These are phyloP conservation scores for Basipetospora sp. DNA, from an alignment of 2,329 filamentous ascomycete species.

Conservation along the genomic window DNA sequence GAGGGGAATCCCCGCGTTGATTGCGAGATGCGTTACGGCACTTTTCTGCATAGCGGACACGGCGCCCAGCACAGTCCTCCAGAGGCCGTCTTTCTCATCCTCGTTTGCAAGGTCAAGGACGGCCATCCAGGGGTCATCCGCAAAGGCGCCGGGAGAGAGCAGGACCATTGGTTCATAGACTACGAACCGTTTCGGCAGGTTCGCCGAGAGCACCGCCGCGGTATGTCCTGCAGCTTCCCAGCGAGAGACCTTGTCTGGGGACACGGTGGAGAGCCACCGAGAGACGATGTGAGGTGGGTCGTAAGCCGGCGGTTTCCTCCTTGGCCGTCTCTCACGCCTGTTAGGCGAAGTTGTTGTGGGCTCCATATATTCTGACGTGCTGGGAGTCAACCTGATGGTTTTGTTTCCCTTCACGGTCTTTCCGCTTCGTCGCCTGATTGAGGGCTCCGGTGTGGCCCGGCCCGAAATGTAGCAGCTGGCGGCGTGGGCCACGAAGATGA, in stretches of 20 bases:
- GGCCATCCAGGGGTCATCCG: conserved; percentile 23
- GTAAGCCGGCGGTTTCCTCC: background rate
- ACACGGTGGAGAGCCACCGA: conserved; percentile 1
- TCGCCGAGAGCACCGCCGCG: background rate
- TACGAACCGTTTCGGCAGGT: conserved; percentile 39
- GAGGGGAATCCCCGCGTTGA: conserved; percentile 47
- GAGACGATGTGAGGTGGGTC: conserved; percentile 1
- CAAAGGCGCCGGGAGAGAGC: conserved; percentile 44
- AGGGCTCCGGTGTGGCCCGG: too few species aligned
- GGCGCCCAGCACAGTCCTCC: conserved; percentile 30
- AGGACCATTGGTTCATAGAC: conserved; percentile 48
- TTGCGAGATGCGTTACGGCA: conserved; percentile 39
- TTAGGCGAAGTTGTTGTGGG: too few species aligned
- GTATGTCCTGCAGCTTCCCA: background rate
- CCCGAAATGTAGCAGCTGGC: too few species aligned
- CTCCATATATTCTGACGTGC: too few species aligned
- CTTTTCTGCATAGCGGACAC: conserved; percentile 28
- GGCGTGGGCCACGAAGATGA: too few species aligned
- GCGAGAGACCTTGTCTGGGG: background rate
- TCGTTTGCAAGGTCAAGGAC: conserved; percentile 17
- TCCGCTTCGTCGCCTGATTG: too few species aligned
- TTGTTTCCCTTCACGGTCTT: too few species aligned
- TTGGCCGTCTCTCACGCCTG: too few species aligned
- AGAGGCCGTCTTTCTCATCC: conserved; percentile 24
- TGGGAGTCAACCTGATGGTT: too few species aligned